Percentiles rank a stretch among this genome's conserved stretches.
Conservation (phyloP, 2,329 filamentous ascomycete genomes). For the Exophiala sp. region DNA sequence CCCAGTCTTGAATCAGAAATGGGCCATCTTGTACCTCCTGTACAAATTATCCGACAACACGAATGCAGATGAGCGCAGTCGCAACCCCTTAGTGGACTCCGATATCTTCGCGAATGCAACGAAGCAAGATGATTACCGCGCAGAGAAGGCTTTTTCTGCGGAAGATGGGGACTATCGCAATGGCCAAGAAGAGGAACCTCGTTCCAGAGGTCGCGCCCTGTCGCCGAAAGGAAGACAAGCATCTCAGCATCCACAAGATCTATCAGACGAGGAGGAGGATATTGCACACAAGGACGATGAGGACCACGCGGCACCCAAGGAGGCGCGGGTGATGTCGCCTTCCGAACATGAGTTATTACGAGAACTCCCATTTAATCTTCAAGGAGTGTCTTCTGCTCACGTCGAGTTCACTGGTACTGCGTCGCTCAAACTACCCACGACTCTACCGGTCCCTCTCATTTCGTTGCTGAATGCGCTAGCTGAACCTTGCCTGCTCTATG, state of each 20-base stretch:
- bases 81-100: conserved; percentile 38
- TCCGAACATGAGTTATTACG: conserved; percentile 65
- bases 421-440: conserved; percentile 70
- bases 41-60: conserved; percentile 72
- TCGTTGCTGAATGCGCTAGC: conserved; percentile 85
- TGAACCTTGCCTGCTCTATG: conserved; percentile 90
- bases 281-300: not conserved
- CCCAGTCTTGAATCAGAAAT: conserved; percentile 91
- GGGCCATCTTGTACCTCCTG: conserved; percentile 90
- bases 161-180: conserved; percentile 16
- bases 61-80: conserved; percentile 46
- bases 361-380: conserved; percentile 87
- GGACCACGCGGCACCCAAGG: conserved; percentile 4
- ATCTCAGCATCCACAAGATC: conserved; percentile 2
- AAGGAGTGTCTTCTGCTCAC: conserved; percentile 84
- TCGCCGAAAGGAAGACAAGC: conserved; percentile 3
- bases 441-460: conserved; percentile 77
- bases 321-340: conserved; percentile 37
- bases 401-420: conserved; percentile 69
- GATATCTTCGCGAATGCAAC: conserved; percentile 33
- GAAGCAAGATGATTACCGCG: conserved; percentile 12
- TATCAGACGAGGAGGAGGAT: conserved; percentile 5
- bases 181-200: not conserved
- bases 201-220: not conserved
- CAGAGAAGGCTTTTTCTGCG: conserved; percentile 7